Evolutionary conservation across 495 filamentous ascomycete species (phyloP).

Genomic region (Aspergillus sclerotiicarbonarius): DNA sequence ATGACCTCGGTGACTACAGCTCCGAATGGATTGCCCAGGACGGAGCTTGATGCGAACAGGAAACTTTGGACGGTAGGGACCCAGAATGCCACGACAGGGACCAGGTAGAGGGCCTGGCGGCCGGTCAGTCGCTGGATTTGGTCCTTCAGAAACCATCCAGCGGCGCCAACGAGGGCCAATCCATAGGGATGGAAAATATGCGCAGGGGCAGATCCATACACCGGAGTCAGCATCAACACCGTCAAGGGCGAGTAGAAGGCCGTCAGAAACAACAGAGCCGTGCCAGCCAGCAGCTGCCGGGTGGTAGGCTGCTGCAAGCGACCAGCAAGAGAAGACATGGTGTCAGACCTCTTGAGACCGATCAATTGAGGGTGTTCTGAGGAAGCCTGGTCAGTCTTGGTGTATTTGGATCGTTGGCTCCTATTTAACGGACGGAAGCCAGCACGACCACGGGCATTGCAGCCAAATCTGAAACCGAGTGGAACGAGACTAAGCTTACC

Average conservation of each 20-base stretch:
- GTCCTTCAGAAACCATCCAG: conserved; percentile 59
- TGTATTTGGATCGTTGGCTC: not conserved
- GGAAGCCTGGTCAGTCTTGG: not conserved
- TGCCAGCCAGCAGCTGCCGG: conserved; percentile 31
- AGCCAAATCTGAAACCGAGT: conserved; percentile 12
- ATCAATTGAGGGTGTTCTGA: not conserved
- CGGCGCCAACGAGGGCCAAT: conserved; percentile 58
- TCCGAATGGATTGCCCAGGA: conserved; percentile 65
- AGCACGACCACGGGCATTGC: not conserved
- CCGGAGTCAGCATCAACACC: conserved; percentile 71
- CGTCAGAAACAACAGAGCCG: conserved; percentile 60
- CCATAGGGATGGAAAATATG: conserved; percentile 67
- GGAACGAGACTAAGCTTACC: conserved; percentile 18
- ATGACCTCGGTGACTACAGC: conserved; percentile 71
- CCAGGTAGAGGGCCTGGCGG: conserved; percentile 43
- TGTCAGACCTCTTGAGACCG: not conserved
- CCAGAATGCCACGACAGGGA: conserved; percentile 70
- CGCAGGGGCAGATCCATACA: conserved; percentile 79
- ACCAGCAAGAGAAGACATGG: conserved; percentile 28
- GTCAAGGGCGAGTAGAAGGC: conserved; percentile 74
- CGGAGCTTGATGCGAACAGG: conserved; percentile 60
- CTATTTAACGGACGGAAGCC: not conserved
- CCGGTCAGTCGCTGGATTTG: conserved; percentile 43
- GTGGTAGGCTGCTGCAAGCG: conserved; percentile 29
- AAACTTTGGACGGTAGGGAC: conserved; percentile 69